Evolutionary conservation across 306 rosid genomes (phyloP), one percentile per base, ranked within the genome.

Genomic region (Oemleria cerasiformis): DNA sequence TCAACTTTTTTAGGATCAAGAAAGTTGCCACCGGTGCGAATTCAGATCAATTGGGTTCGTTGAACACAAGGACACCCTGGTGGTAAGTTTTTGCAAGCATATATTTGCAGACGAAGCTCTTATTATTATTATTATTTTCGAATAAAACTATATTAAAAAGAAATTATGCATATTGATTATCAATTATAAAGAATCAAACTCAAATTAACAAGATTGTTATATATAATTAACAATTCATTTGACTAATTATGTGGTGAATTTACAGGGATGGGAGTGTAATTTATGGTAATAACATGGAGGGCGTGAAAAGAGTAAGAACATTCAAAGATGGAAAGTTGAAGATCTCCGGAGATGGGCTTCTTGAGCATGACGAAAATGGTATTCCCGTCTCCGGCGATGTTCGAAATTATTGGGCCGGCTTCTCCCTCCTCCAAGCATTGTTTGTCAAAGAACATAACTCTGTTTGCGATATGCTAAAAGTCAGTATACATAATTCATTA

Each of bases 251-350:
- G 16, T 21, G 60, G 60, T 55, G 60, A 21, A 45, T 13, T 13
- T 50, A 19, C 60, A 88, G 95, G 97, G 97, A 91, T 82, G 97
- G 95, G 40, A 88, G 97, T n/a, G 97, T 86, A 67, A 70, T 84
- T 15, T 81, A 91, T 82, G 97, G 97, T 67, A 91, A 85, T 60
- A 56, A 86, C 55, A 43, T 75, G 39, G 81, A 76, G 38, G 90
- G 88, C 25, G 76, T 86, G 90, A 63, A 17, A 49, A 86, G 86
- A 82, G 97, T 88, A 56, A 86, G 92, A 65, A 55, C 85, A 64
- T 91, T 81, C 79, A 79, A 71, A 78, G 90, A 88, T 62, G 92
- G 95, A 63, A 91, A 86, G 75, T 60, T 91, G 81, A 91, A 79
- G 85, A 76, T 83, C 1, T 71, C 88, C 13, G 82, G 75, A 75